Evolutionary conservation across 2,329 filamentous ascomycete genomes (phyloP).

Genomic region (Leptographium radiaticola): DNA sequence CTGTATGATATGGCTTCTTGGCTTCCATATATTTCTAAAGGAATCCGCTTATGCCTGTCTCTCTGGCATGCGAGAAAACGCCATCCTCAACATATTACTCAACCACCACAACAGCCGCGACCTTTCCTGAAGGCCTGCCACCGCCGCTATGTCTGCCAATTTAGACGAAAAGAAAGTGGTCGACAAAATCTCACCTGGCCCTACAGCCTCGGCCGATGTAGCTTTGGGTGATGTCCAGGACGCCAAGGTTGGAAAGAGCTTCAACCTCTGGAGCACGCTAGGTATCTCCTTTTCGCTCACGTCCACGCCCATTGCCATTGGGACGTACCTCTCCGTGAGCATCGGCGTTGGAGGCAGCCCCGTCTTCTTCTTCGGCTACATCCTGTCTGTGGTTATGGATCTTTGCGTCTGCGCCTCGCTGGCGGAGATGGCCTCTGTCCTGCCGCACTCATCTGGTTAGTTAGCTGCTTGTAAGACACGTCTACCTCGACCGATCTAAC

Average conservation of each 20-base stretch:
- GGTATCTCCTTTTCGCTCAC: constrained; percentile 1
- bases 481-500: background rate
- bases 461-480: background rate
- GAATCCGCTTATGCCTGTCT: background rate
- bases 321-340: constrained; percentile 1
- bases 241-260: background rate
- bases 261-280: background rate
- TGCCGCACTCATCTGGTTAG: constrained; percentile 2
- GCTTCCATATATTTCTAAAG: too few relatives aligned
- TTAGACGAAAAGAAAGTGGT: background rate
- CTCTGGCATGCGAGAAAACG: background rate
- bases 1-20: too few relatives aligned
- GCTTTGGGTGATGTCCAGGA: background rate
- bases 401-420: constrained; percentile 1
- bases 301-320: constrained; percentile 1
- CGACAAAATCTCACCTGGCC: background rate
- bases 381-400: background rate
- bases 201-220: background rate
- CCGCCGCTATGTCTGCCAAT: background rate
- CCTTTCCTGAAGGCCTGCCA: too few relatives aligned
- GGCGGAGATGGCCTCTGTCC: constrained; percentile 2
- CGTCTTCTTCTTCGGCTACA: constrained; percentile 4
- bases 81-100: background rate
- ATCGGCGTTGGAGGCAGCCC: constrained; percentile 4
- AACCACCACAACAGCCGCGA: background rate